Conservation (phyloP, 768 basidiomycete species). For the Leccinum boreale region DNA sequence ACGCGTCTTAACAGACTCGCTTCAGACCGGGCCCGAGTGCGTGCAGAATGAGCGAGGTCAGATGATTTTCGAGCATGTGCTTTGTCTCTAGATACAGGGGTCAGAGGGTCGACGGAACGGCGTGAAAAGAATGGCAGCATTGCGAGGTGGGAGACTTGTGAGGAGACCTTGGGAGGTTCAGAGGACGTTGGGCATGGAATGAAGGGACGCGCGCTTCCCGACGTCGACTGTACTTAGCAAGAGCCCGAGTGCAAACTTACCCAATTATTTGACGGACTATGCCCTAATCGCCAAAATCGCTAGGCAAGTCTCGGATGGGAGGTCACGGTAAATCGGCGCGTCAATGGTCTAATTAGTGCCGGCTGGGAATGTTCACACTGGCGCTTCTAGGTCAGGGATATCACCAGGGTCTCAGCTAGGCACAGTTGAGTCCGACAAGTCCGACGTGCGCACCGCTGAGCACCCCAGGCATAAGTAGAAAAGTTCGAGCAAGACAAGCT, state of each 20-base stretch:
- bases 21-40: conserved; percentile 25
- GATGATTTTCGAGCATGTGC: not conserved
- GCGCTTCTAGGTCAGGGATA: conserved; percentile 12
- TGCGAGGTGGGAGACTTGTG: not conserved
- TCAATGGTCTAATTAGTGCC: not conserved
- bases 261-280: conserved; percentile 21
- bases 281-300: conserved; percentile 20
- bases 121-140: conserved; percentile 31
- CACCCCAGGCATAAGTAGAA: not conserved
- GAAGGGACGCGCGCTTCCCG: not conserved
- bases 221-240: not conserved
- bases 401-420: conserved; percentile 15
- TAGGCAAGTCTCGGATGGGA: conserved; percentile 2
- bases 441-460: not conserved
- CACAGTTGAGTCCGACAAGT: not conserved
- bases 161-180: not conserved
- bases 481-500: not conserved
- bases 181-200: conserved; percentile 16
- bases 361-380: conserved; percentile 3
- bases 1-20: conserved; percentile 27
- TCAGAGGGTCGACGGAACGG: conserved; percentile 25
- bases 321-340: conserved; percentile 6
- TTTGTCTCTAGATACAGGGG: conserved; percentile 1
- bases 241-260: not conserved
- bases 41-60: conserved; percentile 8